Percentiles rank a stretch among this genome's conserved stretches.
These are phyloP conservation scores for Hemileia vastatrix DNA, from an alignment of 1,284 basidiomycete species.

Conservation along the genomic window DNA sequence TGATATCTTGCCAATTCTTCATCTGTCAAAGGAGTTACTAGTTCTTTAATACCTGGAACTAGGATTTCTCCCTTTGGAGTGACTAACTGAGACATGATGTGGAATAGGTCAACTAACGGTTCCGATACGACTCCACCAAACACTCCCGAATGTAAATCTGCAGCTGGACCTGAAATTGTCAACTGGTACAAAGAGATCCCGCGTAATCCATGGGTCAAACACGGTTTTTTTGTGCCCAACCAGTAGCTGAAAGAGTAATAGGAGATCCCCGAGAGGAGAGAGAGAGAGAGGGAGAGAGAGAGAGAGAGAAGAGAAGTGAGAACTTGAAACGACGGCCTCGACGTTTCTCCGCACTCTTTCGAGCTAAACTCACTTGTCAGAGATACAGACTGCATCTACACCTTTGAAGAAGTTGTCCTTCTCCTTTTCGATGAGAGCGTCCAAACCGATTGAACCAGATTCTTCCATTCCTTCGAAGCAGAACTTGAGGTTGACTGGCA, in stretches of 20 bases:
- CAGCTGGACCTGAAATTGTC: constrained; percentile 68
- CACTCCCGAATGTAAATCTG: constrained; percentile 77
- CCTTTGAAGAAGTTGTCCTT: constrained; percentile 75
- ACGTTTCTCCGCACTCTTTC: neutral
- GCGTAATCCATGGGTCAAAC: constrained; percentile 49
- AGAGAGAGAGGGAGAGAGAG: neutral
- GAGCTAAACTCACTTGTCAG: constrained; percentile 36
- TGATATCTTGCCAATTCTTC: constrained; percentile 59
- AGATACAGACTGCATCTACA: constrained; percentile 89
- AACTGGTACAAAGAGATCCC: constrained; percentile 85
- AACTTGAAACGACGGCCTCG: neutral
- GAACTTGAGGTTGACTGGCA: constrained; percentile 89
- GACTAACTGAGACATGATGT: constrained; percentile 68
- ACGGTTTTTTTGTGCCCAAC: constrained; percentile 46
- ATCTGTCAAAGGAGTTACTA: constrained; percentile 65
- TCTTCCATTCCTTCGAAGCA: constrained; percentile 99
- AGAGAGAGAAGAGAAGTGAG: too few relatives aligned
- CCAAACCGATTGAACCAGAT: constrained; percentile 82
- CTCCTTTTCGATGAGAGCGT: constrained; percentile 76
- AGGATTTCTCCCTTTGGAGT: constrained; percentile 72
- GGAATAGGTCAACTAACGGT: constrained; percentile 67
- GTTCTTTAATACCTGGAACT: constrained; percentile 80
- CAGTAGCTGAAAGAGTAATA: constrained; percentile 31
- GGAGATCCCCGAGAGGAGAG: neutral
- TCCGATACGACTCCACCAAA: constrained; percentile 36